Conservation (phyloP, 2,329 filamentous ascomycete genomes). For the Pseudocercospora macadamiae region DNA sequence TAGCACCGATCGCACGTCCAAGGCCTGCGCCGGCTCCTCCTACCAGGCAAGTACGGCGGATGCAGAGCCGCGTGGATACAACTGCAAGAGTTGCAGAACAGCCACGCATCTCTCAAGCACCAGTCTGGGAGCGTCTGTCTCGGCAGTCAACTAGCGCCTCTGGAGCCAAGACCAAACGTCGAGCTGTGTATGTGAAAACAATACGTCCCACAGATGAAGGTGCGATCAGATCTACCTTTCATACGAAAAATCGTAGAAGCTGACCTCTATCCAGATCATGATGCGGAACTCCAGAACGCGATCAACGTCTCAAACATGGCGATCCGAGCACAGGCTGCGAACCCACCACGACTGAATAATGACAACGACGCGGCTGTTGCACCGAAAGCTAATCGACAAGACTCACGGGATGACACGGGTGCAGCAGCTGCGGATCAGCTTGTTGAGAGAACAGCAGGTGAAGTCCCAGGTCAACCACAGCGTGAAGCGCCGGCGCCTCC, state of each 20-base stretch:
- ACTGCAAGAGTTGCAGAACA: background rate
- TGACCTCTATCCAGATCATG: background rate
- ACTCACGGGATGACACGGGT: no score
- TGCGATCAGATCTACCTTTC: background rate
- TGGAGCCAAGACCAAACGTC: background rate
- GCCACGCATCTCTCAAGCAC: background rate
- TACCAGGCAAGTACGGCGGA: background rate
- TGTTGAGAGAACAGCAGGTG: no score
- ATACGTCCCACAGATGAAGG: background rate
- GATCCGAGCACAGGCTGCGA: background rate
- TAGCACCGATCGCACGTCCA: background rate
- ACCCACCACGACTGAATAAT: background rate
- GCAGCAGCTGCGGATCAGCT: no score
- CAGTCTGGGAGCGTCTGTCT: background rate
- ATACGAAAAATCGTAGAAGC: background rate
- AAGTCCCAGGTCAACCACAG: no score
- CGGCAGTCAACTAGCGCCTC: background rate
- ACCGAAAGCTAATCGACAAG: background rate
- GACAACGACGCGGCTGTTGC: background rate
- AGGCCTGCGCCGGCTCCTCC: background rate
- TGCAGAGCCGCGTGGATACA: background rate
- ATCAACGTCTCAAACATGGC: conserved; percentile 4
- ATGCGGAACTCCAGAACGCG: background rate
- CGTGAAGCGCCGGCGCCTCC: no score
- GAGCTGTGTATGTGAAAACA: background rate